Percentiles rank a stretch among this genome's conserved stretches.
Evolutionary conservation across 2,329 filamentous ascomycete species (phyloP).

Genomic region (Drechslerella stenobrocha): DNA sequence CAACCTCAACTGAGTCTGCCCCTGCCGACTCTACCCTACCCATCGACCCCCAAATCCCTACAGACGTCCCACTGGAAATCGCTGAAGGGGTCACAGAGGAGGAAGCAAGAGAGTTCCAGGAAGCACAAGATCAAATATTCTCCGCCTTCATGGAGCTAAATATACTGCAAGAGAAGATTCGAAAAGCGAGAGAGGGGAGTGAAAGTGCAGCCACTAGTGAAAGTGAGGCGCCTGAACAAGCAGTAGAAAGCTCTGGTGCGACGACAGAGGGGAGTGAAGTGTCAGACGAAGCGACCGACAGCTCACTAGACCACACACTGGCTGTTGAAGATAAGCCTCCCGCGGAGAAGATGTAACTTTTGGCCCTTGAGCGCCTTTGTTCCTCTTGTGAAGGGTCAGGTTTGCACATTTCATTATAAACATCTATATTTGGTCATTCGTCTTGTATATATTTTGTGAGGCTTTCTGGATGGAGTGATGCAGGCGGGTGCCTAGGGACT

Average conservation of each 20-base stretch:
- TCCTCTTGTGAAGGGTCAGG: neutral
- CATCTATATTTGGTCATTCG: neutral
- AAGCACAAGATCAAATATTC: conserved; percentile 45
- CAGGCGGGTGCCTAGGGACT: conserved; percentile 6
- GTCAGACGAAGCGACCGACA: conserved; percentile 20
- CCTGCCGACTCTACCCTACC: neutral
- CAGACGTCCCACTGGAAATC: conserved; percentile 29
- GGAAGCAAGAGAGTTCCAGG: conserved; percentile 40
- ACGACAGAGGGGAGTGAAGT: conserved; percentile 14
- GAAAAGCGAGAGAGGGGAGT: conserved; percentile 12
- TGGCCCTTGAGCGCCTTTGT: neutral
- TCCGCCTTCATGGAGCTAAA: conserved; percentile 38
- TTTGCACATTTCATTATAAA: neutral
- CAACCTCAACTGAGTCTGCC: conserved; percentile 4
- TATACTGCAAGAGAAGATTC: conserved; percentile 32
- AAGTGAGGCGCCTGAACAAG: neutral
- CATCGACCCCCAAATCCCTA: conserved; percentile 14
- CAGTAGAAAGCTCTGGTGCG: neutral
- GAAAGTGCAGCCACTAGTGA: conserved; percentile 3
- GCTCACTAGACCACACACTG: conserved; percentile 4
- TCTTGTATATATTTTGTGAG: conserved; percentile 19
- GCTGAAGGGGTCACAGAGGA: conserved; percentile 43
- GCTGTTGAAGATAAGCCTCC: conserved; percentile 6
- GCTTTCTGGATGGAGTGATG: conserved; percentile 4
- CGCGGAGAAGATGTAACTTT: conserved; percentile 5